Evolutionary conservation across 768 basidiomycete species (phyloP), one percentile per base, ranked within the genome.

Genomic region (Serendipita vermifera): DNA sequence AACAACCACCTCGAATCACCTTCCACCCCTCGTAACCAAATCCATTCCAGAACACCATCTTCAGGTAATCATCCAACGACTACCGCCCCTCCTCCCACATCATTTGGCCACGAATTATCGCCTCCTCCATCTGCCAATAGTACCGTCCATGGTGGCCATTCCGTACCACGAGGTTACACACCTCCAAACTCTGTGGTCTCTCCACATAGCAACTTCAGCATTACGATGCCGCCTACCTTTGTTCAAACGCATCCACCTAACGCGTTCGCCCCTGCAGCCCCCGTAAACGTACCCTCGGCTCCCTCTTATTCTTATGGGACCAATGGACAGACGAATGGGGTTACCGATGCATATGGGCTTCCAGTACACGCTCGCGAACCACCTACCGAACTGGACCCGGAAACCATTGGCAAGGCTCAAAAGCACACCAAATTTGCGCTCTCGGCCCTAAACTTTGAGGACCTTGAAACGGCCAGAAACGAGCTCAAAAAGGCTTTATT

Each of bases 401-500:
- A 71, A 54, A 65, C 81, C 55, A 76, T 96, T 24, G 74, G 82
- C 17, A 80, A 83, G 59, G 80, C 79, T 13, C 93, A 99, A 74
- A 96, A 87, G 65, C 91, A 93, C 63, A 91, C 91, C 62, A 77
- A 79, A 55, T 96, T 85, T 70, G 94, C 94, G 5, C 88, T 97
- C 57, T 90, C 87, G 29, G 81, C 96, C n/a, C 73, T 99, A 55
- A 91, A 97, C 65, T 97, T 93, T 66, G 94, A 98, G 65, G 94
- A 99, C 68, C 74, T 75, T 7, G 85, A 86, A 60, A 86, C 87
- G 62, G 94, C 94, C 15, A 76, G 78, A 64, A 83, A 77, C 65
- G 91, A 99, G 69, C 69, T 99, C 61, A 75, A 78, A 61, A 73
- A 77, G 33, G 94, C 94, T 13, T 69, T 99, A 59, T 74, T 72